These are phyloP conservation scores for Ophiocordyceps camponoti-leonardi DNA, from an alignment of 2,329 filamentous ascomycete genomes.

Conservation along the genomic window DNA sequence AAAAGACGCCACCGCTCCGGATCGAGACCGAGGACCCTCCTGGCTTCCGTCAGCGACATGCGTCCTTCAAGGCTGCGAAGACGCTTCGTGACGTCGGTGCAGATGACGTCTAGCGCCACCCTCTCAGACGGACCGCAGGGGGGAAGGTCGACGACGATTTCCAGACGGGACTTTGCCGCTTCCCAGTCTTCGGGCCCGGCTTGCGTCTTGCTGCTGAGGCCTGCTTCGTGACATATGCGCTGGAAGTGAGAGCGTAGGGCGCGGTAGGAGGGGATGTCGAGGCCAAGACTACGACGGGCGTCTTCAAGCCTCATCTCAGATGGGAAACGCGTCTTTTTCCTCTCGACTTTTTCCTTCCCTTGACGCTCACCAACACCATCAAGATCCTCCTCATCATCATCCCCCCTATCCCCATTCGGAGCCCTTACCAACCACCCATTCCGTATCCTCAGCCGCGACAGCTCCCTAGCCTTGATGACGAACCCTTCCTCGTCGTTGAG, in stretches of 20 bases:
- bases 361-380: no score
- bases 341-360: no score
- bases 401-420: conserved; percentile 37
- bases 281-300: conserved; percentile 49
- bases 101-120: no score
- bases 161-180: conserved; percentile 50
- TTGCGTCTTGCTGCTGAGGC: conserved; percentile 58
- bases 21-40: no score
- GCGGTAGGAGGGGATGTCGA: conserved; percentile 47
- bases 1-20: no score
- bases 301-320: conserved; percentile 67
- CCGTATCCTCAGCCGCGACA: conserved; percentile 51
- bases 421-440: conserved; percentile 51
- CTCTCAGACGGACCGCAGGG: no score
- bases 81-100: no score
- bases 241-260: conserved; percentile 50
- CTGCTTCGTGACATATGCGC: conserved; percentile 48
- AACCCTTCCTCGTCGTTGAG: conserved; percentile 56
- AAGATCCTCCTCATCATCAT: no score
- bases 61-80: no score
- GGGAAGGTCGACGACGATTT: no score
- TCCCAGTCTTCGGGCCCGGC: conserved; percentile 62
- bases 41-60: no score
- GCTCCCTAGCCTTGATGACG: conserved; percentile 51
- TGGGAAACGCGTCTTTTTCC: no score